These are phyloP conservation scores for Entomortierella chlamydospora DNA, from an alignment of 192 early-diverging fungal species.

Conservation along the genomic window DNA sequence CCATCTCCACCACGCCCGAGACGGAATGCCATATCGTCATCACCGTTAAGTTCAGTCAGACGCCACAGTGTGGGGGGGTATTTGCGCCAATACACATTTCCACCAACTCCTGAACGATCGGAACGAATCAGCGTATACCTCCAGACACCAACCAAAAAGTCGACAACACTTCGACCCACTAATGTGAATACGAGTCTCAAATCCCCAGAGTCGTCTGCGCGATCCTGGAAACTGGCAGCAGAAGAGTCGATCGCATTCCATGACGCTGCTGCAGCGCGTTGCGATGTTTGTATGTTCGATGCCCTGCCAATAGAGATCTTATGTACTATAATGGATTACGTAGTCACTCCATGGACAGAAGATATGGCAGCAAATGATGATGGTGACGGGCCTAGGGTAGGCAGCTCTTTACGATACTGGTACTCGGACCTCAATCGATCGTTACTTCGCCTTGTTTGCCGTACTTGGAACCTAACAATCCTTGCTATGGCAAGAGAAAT, in stretches of 20 bases:
- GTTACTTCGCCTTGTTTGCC: constrained; percentile 22
- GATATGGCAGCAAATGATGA: constrained; percentile 13
- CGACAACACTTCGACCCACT: too few species aligned
- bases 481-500: constrained; percentile 32
- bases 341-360: background rate
- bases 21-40: too few species aligned
- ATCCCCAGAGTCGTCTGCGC: too few species aligned
- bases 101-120: too few species aligned
- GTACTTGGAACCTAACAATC: constrained; percentile 25
- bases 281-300: constrained; percentile 3
- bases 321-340: constrained; percentile 22
- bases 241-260: background rate
- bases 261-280: background rate
- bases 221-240: too few species aligned
- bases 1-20: too few species aligned
- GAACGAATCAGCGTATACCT: too few species aligned
- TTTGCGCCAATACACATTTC: too few species aligned
- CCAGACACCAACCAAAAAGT: too few species aligned
- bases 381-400: constrained; percentile 17
- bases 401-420: constrained; percentile 23
- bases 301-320: constrained; percentile 21
- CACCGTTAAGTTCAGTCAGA: too few species aligned
- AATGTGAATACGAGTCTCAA: too few species aligned
- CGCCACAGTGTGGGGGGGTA: too few species aligned
- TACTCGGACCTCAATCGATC: constrained; percentile 13